A percentile compares a stretch with the other conserved stretches of the same genome.
These are phyloP conservation scores for Orbilia brochopaga DNA, from an alignment of 2,329 filamentous ascomycete genomes.

Conservation along the genomic window DNA sequence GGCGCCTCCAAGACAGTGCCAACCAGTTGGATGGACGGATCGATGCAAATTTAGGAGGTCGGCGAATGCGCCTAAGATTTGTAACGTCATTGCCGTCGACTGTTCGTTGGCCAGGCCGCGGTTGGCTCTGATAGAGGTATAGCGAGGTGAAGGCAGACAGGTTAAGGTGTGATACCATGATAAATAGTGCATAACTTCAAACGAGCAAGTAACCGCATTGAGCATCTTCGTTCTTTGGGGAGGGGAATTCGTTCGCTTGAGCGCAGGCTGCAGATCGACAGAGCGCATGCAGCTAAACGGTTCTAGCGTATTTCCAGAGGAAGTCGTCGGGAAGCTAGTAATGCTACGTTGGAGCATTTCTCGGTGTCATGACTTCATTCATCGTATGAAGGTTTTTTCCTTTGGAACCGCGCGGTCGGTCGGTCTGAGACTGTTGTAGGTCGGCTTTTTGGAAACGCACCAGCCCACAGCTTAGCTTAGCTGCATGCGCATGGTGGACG, in stretches of 20 bases:
- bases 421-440: too few relatives aligned
- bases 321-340: background rate
- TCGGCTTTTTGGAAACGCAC: too few relatives aligned
- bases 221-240: constrained; percentile 20
- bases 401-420: too few relatives aligned
- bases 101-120: constrained; percentile 10
- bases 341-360: background rate
- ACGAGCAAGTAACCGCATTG: constrained; percentile 43
- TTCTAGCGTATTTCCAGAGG: background rate
- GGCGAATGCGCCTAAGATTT: constrained; percentile 38
- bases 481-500: background rate
- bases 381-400: background rate
- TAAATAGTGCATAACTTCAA: constrained; percentile 49
- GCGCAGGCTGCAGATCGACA: constrained; percentile 31
- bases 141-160: background rate
- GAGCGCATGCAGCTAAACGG: background rate
- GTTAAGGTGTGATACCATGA: constrained; percentile 47
- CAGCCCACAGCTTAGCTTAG: too few relatives aligned
- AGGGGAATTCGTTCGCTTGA: constrained; percentile 15
- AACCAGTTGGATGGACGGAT: constrained; percentile 32
- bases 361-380: constrained; percentile 2
- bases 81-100: constrained; percentile 23
- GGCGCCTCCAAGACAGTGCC: constrained; percentile 25
- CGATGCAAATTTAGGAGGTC: constrained; percentile 23
- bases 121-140: constrained; percentile 29